Percentiles rank a stretch among this genome's conserved stretches.
Evolutionary conservation across 2,329 filamentous ascomycete genomes (phyloP).

Genomic region (Stagonosporopsis vannaccii): DNA sequence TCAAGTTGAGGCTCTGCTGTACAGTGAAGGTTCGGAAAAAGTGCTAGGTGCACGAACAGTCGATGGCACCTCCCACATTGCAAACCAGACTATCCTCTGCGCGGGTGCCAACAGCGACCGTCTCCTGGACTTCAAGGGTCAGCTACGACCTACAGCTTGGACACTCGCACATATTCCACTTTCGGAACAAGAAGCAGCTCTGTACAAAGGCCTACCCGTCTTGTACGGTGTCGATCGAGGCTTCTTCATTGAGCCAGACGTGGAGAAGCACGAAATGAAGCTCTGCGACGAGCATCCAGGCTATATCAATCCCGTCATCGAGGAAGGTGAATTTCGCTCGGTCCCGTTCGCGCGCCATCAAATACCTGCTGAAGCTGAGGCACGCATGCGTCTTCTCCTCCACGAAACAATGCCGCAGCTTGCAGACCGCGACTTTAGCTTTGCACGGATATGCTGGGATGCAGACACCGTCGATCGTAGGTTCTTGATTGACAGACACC

Average conservation of each 20-base stretch:
- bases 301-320: constrained; percentile 58
- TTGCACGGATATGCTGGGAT: constrained; percentile 65
- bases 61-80: constrained; percentile 52
- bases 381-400: constrained; percentile 57
- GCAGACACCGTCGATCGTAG: constrained; percentile 63
- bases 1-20: constrained; percentile 50
- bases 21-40: constrained; percentile 31
- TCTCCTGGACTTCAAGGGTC: constrained; percentile 60
- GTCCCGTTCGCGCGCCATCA: constrained; percentile 54
- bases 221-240: constrained; percentile 58
- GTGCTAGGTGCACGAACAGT: constrained; percentile 55
- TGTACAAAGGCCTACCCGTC: constrained; percentile 59
- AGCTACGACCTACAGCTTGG: constrained; percentile 63
- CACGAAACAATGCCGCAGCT: constrained; percentile 62
- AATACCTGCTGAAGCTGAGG: constrained; percentile 58
- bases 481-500: constrained; percentile 62
- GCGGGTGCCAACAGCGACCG: constrained; percentile 58
- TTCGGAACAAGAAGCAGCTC: constrained; percentile 53
- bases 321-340: constrained; percentile 43
- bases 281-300: constrained; percentile 65
- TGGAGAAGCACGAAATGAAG: constrained; percentile 56
- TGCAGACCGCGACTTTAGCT: constrained; percentile 56
- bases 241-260: constrained; percentile 60
- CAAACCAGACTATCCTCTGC: constrained; percentile 57
- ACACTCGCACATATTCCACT: constrained; percentile 62